Evolutionary conservation across 257 asterid genomes (phyloP), one percentile per base, ranked within the genome.

Genomic region (Solanum bulbocastanum): DNA sequence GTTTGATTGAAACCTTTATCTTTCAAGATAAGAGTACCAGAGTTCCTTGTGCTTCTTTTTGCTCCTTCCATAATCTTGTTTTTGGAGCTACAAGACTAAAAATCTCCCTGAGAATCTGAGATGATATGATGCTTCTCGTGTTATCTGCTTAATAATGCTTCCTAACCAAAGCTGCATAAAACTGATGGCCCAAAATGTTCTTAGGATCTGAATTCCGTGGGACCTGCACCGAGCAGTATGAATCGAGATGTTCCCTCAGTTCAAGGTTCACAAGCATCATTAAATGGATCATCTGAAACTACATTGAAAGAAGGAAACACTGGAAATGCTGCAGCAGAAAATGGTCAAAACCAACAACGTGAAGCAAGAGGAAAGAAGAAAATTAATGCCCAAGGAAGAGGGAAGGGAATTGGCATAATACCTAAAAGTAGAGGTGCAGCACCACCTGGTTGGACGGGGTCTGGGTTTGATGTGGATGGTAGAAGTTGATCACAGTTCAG

Each of bases 391-490:
- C 98, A 95, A 71, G 98, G 98, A 84, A 93, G 92, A 89, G 96
- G 92, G 81, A 94, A 90, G 72, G 98, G 97, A 88, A 91, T 94
- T 37, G 98, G 98, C 86, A 95, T 95, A 88, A 91, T 94, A 46
- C 93, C 95, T 36, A 96, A 94, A 91, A 92, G 97, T 89, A 91
- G 96, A 90, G 94, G 91, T 86, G 90, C 94, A 79, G 92, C 93
- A 66, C 81, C 91, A 44, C 92, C 96, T 84, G 98, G 98, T 89
- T 96, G 98, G 99, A 96, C 96, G 3, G 98, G 99, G 65, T 92
- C 99, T 81, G 98, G 98, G 85, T 95, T 96, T 92, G 97, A 96
- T 88, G 97, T 95, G 37, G 98, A 95, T 82, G 90, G 95, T 76
- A 91, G 97, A 93, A 92, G 92, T 90, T 96, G 91, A 96, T 84